A percentile compares a stretch with the other conserved stretches of the same genome.
Conservation (phyloP, 805 yeast genomes). For the Ogataea populi-albae region DNA sequence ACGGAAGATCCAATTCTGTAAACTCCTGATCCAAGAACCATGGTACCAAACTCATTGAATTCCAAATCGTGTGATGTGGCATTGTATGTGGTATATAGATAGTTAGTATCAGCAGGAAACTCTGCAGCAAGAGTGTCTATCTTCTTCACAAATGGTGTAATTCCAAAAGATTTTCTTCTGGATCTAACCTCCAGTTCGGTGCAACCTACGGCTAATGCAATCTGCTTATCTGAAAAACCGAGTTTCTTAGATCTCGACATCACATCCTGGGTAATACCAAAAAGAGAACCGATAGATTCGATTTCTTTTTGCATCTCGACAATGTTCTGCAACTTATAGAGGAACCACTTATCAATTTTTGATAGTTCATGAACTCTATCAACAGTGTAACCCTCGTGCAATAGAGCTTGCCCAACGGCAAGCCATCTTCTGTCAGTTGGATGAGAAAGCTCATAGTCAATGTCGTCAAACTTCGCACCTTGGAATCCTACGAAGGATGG, state of each 20-base stretch:
- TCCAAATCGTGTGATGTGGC: slow-evolving; percentile 81
- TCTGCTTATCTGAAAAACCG: slow-evolving; percentile 95
- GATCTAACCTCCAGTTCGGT: slow-evolving; percentile 80
- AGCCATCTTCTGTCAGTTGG: slow-evolving; percentile 97
- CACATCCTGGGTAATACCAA: slow-evolving; percentile 62
- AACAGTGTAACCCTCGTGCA: slow-evolving; percentile 87
- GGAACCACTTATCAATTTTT: slow-evolving; percentile 94
- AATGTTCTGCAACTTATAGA: slow-evolving; percentile 88
- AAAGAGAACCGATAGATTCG: slow-evolving; percentile 59
- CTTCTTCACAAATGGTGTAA: slow-evolving; percentile 91
- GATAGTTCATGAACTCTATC: slow-evolving; percentile 89
- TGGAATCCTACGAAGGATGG: slow-evolving; percentile 90
- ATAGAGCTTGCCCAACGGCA: slow-evolving; percentile 95
- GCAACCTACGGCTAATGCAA: slow-evolving; percentile 70
- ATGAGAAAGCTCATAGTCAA: slow-evolving; percentile 72
- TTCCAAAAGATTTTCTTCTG: slow-evolving; percentile 73
- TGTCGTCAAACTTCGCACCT: slow-evolving; percentile 73
- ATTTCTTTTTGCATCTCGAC: slow-evolving; percentile 84
- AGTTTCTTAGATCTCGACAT: slow-evolving; percentile 81
- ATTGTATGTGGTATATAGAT: slow-evolving; percentile 92
- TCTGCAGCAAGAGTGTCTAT: slow-evolving; percentile 98
- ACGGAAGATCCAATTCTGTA: slow-evolving; percentile 98
- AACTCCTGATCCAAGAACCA: slow-evolving; percentile 98
- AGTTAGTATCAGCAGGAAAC: slow-evolving; percentile 96
- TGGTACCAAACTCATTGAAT: slow-evolving; percentile 85